These are phyloP conservation scores for Triticum aestivum DNA, from an alignment of 176 grass and related monocot genomes.

Conservation along the genomic window IWGSC_CS_RefSeq_v2.1 NC_057794.1:372496913-372497412, in stretches of 20 bases:
- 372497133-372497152: neutral
- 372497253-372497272: neutral
- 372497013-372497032: neutral
- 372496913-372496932: slow-evolving; percentile 67
- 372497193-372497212: neutral
- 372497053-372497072: neutral
- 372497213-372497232: too few relatives aligned
- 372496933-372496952: slow-evolving; percentile 39
- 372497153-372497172: neutral
- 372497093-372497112: neutral
- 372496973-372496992: neutral
- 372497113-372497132: neutral
- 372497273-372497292: too few relatives aligned
- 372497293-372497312: too few relatives aligned
- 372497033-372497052: slow-evolving; percentile 6
- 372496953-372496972: neutral
- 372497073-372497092: neutral
- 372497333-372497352: too few relatives aligned
- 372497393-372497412: too few relatives aligned
- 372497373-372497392: too few relatives aligned
- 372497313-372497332: too few relatives aligned
- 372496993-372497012: neutral
- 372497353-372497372: too few relatives aligned
- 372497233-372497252: too few relatives aligned
- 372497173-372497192: neutral